A percentile compares a stretch with the other conserved stretches of the same genome.
Conservation (phyloP, 1,284 basidiomycete species). For the Anthracocystis panici-leucophaei region DNA sequence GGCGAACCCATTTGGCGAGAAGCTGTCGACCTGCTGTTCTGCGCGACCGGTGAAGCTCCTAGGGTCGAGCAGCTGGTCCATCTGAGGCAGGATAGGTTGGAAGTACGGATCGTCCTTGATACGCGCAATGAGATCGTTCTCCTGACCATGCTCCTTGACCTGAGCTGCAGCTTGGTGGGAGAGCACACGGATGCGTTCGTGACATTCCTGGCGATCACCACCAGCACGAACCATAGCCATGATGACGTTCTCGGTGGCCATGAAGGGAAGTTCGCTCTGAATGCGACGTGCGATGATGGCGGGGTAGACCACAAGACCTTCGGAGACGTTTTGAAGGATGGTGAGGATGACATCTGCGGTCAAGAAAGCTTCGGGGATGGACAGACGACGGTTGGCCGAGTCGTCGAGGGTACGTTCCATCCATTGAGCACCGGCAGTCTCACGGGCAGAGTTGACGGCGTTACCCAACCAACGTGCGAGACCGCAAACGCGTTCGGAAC, state of each 20-base stretch:
- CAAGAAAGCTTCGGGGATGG: conserved; percentile 95
- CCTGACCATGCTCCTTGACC: conserved; percentile 92
- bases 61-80: conserved; percentile 70
- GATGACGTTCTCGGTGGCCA: conserved; percentile 95
- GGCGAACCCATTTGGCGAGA: conserved; percentile 88
- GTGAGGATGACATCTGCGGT: conserved; percentile 96
- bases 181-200: conserved; percentile 95
- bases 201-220: conserved; percentile 94
- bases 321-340: conserved; percentile 94
- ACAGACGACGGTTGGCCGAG: conserved; percentile 94
- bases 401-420: conserved; percentile 69
- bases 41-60: conserved; percentile 60
- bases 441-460: conserved; percentile 62
- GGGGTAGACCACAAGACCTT: conserved; percentile 97
- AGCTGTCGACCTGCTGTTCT: conserved; percentile 71
- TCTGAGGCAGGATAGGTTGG: conserved; percentile 72
- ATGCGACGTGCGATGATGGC: conserved; percentile 93
- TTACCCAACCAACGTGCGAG: conserved; percentile 83
- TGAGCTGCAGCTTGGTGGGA: conserved; percentile 94
- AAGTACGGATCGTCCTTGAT: conserved; percentile 79
- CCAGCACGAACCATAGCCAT: conserved; percentile 97
- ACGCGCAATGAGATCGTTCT: conserved; percentile 95
- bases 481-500: conserved; percentile 95
- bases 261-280: conserved; percentile 95
- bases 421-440: conserved; percentile 72